Evolutionary conservation across 176 grass and related monocot species (phyloP).

Genomic region (Oryza punctata): DNA sequence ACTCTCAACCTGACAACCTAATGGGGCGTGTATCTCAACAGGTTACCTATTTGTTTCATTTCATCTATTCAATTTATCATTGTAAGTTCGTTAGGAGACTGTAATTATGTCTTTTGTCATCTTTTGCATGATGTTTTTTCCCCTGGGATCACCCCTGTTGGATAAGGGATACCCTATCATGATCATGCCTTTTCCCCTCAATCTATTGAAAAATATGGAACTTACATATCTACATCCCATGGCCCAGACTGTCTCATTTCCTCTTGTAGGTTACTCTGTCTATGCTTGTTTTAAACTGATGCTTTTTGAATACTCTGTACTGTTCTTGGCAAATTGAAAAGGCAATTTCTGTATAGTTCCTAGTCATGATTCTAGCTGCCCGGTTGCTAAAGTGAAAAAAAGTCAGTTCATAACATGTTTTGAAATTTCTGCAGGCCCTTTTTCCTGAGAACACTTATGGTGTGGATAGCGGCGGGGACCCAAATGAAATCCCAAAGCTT

Average conservation of each 20-base stretch:
- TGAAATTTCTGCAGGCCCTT: constrained; percentile 71
- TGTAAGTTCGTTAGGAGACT: constrained; percentile 11
- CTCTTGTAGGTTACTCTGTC: background rate
- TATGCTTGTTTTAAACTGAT: constrained; percentile 29
- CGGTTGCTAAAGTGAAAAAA: constrained; percentile 7
- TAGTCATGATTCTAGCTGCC: constrained; percentile 15
- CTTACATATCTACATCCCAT: constrained; percentile 23
- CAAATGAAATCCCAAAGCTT: constrained; percentile 95
- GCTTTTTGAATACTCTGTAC: background rate
- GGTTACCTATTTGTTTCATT: constrained; percentile 50
- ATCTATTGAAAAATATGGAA: constrained; percentile 21
- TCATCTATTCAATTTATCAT: background rate
- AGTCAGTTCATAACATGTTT: background rate
- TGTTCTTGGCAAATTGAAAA: constrained; percentile 6
- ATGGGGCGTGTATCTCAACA: constrained; percentile 82
- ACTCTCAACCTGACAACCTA: constrained; percentile 97
- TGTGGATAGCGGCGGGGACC: constrained; percentile 95
- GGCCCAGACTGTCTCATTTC: constrained; percentile 13
- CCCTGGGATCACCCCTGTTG: constrained; percentile 8
- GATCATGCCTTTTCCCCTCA: background rate
- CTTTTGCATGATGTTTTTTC: background rate
- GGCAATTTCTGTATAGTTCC: background rate
- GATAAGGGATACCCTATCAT: background rate
- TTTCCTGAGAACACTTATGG: constrained; percentile 96
- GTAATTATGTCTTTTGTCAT: background rate